Evolutionary conservation across 164 flowering plant genomes (phyloP).

Genomic region (Liriodendron chinense): DNA sequence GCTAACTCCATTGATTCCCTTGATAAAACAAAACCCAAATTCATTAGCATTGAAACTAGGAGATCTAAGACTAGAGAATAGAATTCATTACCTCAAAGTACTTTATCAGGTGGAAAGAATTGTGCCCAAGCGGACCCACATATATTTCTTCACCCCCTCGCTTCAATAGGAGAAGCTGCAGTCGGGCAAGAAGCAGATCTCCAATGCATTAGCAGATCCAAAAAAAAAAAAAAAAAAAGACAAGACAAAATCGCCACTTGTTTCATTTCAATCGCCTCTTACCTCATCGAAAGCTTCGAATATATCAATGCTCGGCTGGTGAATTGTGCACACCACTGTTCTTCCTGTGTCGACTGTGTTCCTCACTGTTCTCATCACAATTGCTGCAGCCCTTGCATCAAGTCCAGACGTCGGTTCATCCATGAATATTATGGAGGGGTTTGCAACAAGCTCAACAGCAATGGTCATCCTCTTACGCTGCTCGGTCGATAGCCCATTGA

Average conservation of each 20-base stretch:
- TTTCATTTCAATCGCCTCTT: neutral
- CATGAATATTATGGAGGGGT: conserved; percentile 54
- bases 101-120: conserved; percentile 30
- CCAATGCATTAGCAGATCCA: neutral
- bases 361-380: conserved; percentile 56
- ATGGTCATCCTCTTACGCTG: conserved; percentile 52
- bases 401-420: conserved; percentile 62
- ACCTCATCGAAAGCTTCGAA: conserved; percentile 62
- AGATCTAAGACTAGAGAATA: neutral
- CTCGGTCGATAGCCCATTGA: conserved; percentile 50
- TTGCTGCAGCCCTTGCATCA: conserved; percentile 59
- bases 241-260: neutral
- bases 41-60: neutral
- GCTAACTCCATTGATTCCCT: conserved; percentile 37
- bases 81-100: conserved; percentile 41
- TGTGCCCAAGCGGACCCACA: conserved; percentile 42
- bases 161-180: conserved; percentile 39
- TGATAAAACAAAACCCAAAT: neutral
- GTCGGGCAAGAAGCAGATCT: neutral
- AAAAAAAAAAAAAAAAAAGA: neutral
- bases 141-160: conserved; percentile 41
- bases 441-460: conserved; percentile 55
- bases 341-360: conserved; percentile 49
- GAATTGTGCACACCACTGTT: conserved; percentile 51
- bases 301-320: conserved; percentile 50